Evolutionary conservation across 2,329 filamentous ascomycete genomes (phyloP).

Genomic region (Amphichorda felina): DNA sequence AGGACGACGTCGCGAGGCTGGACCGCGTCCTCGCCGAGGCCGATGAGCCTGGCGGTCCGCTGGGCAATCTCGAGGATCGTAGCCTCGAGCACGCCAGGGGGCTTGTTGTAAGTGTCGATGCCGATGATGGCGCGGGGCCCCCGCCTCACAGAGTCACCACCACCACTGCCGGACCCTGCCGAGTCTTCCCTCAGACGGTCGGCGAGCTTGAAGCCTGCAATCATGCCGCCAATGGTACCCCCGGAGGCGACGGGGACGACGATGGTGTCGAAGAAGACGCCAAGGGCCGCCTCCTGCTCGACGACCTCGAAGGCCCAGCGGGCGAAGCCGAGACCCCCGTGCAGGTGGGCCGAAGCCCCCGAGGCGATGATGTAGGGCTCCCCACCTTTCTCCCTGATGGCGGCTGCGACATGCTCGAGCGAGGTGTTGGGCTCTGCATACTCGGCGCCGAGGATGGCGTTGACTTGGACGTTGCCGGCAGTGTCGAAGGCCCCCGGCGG

Average conservation of each 20-base stretch:
- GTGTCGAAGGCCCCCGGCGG: slow-evolving; percentile 50
- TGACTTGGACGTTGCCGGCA: slow-evolving; percentile 62
- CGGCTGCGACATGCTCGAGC: slow-evolving; percentile 38
- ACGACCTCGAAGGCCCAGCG: slow-evolving; percentile 59
- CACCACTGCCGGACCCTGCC: too few relatives aligned
- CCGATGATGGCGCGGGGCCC: too few relatives aligned
- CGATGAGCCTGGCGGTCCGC: too few relatives aligned
- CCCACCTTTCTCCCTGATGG: slow-evolving; percentile 38
- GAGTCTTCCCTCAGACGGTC: too few relatives aligned
- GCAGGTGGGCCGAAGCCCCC: slow-evolving; percentile 57
- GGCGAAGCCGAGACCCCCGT: slow-evolving; percentile 60
- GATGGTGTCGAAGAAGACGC: slow-evolving; percentile 55
- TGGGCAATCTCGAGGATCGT: too few relatives aligned
- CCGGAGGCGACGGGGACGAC: slow-evolving; percentile 63
- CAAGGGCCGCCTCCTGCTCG: slow-evolving; percentile 47
- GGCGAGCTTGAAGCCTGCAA: slow-evolving; percentile 58
- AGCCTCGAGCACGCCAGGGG: too few relatives aligned
- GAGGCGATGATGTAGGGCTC: slow-evolving; percentile 64
- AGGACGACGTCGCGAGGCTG: too few relatives aligned
- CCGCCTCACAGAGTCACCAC: too few relatives aligned
- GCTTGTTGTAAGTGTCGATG: too few relatives aligned
- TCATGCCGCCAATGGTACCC: slow-evolving; percentile 58
- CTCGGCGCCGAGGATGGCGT: slow-evolving; percentile 56
- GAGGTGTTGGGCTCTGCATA: slow-evolving; percentile 53
- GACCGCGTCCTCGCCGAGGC: too few relatives aligned